Evolutionary conservation across 257 asterid species (phyloP), one percentile per base, ranked within the genome.

Genomic region (Coffea eugenioides): DNA sequence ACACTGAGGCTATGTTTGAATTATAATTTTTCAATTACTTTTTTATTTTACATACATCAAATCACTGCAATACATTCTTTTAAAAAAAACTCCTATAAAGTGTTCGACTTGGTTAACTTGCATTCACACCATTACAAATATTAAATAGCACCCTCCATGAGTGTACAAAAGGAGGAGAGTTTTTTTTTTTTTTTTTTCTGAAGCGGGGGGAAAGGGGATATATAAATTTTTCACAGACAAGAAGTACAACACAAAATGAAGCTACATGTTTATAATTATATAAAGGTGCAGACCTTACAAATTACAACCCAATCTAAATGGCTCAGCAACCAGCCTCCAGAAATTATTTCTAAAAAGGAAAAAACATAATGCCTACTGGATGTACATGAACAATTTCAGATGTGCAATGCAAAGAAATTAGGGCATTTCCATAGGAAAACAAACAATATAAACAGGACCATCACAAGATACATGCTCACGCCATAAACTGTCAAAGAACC

Each of bases 351-450:
- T 36, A 4, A 27, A 27, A 0, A 25, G 11, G 0, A 65, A 27
- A 25, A 54, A 36, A 74, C 5, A 20, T 5, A 54, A 14, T 54
- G 59, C 59, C 59, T 74, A 36, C 66, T 8, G 27, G 1, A 52
- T 7, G 13, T 43, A 62, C n/a, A 9, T 0, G 8, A 0, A 62
- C 20, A 25, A 25, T 68, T 2, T 66, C 75, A 67, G 56, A 15
- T 36, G 15, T 18, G 18, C 69, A 54, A 46, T 13, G 43, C 80
- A 31, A 41, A 15, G 54, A 49, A 51, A 20, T 57, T 45, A 27
- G 85, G 92, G 71, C 83, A 86, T 69, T 78, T 57, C 87, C 87
- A 89, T 76, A 83, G 45, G 71, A 88, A 88, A 0, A 90, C 75
- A 59, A 82, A 82, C 74, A 89, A 79, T 57, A 87, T 75, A 2